Evolutionary conservation across 148 eudicot genomes (phyloP), one percentile per base, ranked within the genome.

Genomic region (Rhododendron simsii): DNA sequence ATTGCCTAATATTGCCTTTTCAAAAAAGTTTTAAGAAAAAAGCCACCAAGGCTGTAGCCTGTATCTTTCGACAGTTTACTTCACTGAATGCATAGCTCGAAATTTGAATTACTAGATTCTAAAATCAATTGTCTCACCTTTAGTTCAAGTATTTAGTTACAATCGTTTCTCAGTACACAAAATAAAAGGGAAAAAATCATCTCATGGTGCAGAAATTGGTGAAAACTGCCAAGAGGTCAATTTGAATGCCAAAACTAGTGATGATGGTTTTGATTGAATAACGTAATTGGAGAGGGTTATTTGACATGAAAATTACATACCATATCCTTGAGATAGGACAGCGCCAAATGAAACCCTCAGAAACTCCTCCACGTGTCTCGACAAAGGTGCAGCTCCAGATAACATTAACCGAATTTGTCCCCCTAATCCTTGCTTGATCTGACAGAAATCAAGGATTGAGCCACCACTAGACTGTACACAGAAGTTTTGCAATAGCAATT

Each of bases 311-410:
- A 26, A 26, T n/a, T 67, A 3, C 73, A 76, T 92, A 97, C 99
- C 99, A 90, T 97, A 97, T 71, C 98, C 98, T 91, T 97, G 99
- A n/a, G 94, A 93, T 81, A 95, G 81, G 15, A 89, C 90, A 89
- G 93, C 85, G 84, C 99, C 90, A 83, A 94, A 92, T 47, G 99
- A 86, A 61, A 97, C 99, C 89, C 99, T 93, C 87, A 97, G 89
- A 91, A 97, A 97, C 87, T 97, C 99, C 88, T 97, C 99, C 47
- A 95, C 89, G 85, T 97, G 99, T 55, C 91, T 93, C 7, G 99
- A 93, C 87, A 97, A 90, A 73, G 99, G 99, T 7, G 99, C 99
- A 65, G 98, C 99, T 88, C 99, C 99, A 44, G 99, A 95, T 37
- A 94, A 84, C 90, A 97, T 89, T 21, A 94, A 86, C 59, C 96